phyloP scores from a whole-genome alignment of 1,284 basidiomycete genomes.

The Athelia sp. region DNA sequence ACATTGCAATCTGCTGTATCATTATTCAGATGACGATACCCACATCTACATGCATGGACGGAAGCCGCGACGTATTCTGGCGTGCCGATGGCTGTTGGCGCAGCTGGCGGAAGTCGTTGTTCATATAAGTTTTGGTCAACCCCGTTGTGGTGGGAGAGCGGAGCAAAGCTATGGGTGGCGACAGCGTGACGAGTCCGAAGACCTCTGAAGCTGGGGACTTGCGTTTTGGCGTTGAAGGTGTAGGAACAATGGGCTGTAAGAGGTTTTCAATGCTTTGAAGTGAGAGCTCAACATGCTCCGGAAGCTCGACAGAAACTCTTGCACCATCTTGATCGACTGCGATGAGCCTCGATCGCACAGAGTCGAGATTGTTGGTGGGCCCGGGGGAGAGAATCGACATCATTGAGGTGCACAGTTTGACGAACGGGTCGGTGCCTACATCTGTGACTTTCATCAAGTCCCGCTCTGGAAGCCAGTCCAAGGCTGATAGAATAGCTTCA shows the following conservation, averaged over 20 bases:
- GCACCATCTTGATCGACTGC: conserved; percentile 24
- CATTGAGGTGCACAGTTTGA: not conserved
- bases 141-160: not conserved
- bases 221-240: conserved; percentile 17
- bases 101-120: not conserved
- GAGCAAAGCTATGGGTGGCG: conserved; percentile 4
- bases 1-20: not conserved
- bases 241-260: conserved; percentile 16
- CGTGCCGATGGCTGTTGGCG: not conserved
- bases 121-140: not conserved
- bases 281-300: conserved; percentile 17
- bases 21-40: not conserved
- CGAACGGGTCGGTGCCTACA: not conserved
- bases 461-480: conserved; percentile 19
- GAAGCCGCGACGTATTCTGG: not conserved
- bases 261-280: conserved; percentile 18
- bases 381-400: not conserved
- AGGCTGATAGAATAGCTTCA: conserved; percentile 14
- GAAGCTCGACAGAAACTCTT: conserved; percentile 20
- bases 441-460: conserved; percentile 4
- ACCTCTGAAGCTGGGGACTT: conserved; percentile 8
- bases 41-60: not conserved
- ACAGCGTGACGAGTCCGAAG: conserved; percentile 23
- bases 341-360: conserved; percentile 16
- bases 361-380: not conserved